Base-by-base conservation (phyloP, 2,329 filamentous ascomycete species). In the Exophiala dermatitidis region DNA sequence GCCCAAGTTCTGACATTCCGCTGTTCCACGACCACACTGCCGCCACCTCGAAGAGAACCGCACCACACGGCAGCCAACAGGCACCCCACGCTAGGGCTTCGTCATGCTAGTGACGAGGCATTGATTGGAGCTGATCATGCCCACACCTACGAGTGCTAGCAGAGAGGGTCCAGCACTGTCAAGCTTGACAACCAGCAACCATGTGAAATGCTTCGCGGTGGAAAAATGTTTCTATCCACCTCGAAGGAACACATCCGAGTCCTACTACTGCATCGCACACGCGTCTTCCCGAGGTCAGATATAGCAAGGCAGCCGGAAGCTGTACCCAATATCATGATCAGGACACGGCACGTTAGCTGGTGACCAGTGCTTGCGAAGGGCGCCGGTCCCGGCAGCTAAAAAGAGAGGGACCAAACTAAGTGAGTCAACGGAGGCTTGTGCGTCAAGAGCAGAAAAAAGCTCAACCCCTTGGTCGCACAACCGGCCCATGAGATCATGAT, bases 51-150 rank as follows among this genome's bases (percentile, higher is more conserved):
- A 34, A 6, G 5, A 34, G 6, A 34, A 34, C 5, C 5, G 33
- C 33, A 19, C 10, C 33, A 34, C 10, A 1, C 33, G 5, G 10
- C 6, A 34, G 33, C 33, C 33, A 2, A n/a, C 4, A n/a, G 36
- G 5, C 48, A 48, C 50, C 50, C 50, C 50, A 53, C 45, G 48
- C 50, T 48, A 53, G 37, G 30, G 36, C 6, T 29, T 43, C 44
- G 31, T 42, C 31, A 43, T 32, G 4, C 12, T 38, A 5, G 10
- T 12, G 9, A 8, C 6, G 36, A 38, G 36, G 19, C 36, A 5
- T 4, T 38, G 36, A n/a, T 38, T 38, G 36, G 36, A n/a, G 36
- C 9, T 4, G 19, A 12, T 2, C 10, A 38, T 38, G 36, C 36
- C 5, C 19, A 12, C 7, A 38, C 7, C 19, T 19, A 5, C 5